Evolutionary conservation across 1,139 yeast genomes (phyloP).

Genomic region (Nakaseomyces nivariensis): DNA sequence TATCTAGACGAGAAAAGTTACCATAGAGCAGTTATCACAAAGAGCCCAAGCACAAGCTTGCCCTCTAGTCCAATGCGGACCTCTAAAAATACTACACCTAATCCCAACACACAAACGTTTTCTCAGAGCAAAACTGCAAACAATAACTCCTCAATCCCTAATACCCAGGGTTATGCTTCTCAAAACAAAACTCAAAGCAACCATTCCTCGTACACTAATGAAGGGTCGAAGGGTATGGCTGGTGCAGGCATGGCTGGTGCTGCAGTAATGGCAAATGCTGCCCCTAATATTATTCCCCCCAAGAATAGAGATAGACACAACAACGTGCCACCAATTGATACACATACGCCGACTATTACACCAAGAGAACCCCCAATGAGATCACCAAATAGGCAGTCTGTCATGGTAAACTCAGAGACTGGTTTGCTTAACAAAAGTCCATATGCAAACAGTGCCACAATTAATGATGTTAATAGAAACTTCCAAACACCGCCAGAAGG

Average conservation of each 20-base stretch:
- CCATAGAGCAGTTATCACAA: constrained; percentile 23
- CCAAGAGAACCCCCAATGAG: constrained; percentile 3
- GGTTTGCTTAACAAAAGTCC: constrained; percentile 14
- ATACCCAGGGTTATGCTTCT: neutral
- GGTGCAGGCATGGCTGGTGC: neutral
- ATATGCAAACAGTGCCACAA: constrained; percentile 16
- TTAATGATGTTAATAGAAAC: constrained; percentile 14
- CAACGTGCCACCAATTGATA: constrained; percentile 1
- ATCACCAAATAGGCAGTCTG: constrained; percentile 4
- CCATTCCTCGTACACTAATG: neutral
- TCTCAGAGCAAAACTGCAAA: neutral
- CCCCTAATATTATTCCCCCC: neutral
- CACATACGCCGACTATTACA: constrained; percentile 1
- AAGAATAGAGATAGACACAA: constrained; percentile 2
- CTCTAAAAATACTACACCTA: neutral
- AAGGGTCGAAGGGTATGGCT: neutral
- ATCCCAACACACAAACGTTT: neutral
- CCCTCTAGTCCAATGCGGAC: constrained; percentile 1
- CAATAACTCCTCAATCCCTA: neutral
- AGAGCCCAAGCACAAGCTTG: constrained; percentile 3
- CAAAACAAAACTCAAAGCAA: neutral
- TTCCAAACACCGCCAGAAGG: constrained; percentile 5
- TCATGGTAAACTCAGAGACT: neutral
- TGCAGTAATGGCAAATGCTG: neutral
- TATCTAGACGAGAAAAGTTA: constrained; percentile 32